A percentile compares a stretch with the other conserved stretches of the same genome.
Conservation (phyloP, 1,139 yeast genomes). For the Debaryomyces singareniensis region DNA sequence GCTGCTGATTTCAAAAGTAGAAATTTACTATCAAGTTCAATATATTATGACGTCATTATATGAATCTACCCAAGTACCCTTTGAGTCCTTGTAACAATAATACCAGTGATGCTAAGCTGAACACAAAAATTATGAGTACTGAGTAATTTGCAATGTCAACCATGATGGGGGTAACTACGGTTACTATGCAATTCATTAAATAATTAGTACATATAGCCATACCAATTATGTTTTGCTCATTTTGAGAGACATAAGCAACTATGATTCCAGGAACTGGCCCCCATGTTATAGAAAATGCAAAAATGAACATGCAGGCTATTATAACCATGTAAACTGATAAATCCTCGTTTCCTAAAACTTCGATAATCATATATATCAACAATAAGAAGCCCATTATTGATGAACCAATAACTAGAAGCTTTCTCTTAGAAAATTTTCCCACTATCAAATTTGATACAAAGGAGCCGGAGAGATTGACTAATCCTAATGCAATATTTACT, state of each 20-base stretch:
- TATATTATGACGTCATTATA: no score
- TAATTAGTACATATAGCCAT: constrained; percentile 19
- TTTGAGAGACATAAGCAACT: constrained; percentile 16
- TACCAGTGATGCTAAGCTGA: constrained; percentile 13
- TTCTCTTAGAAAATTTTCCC: constrained; percentile 1
- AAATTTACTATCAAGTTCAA: no score
- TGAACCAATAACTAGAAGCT: constrained; percentile 4
- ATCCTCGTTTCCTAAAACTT: constrained; percentile 1
- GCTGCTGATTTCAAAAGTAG: no score
- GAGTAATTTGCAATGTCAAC: constrained; percentile 13
- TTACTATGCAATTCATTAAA: constrained; percentile 19
- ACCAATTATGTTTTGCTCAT: constrained; percentile 16
- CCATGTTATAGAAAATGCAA: constrained; percentile 25
- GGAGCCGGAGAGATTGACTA: constrained; percentile 13
- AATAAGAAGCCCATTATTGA: constrained; percentile 2
- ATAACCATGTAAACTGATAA: constrained; percentile 2
- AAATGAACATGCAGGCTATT: constrained; percentile 13
- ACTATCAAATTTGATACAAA: constrained; percentile 7
- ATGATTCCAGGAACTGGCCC: constrained; percentile 28
- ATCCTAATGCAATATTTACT: constrained; percentile 10
- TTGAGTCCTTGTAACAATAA: constrained; percentile 3
- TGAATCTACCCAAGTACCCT: constrained; percentile 1
- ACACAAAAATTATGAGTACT: constrained; percentile 16
- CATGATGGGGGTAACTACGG: constrained; percentile 18
- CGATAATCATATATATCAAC: constrained; percentile 2